Evolutionary conservation across 306 rosid genomes (phyloP), one percentile per base, ranked within the genome.

Genomic region (Echinosophora koreensis): DNA sequence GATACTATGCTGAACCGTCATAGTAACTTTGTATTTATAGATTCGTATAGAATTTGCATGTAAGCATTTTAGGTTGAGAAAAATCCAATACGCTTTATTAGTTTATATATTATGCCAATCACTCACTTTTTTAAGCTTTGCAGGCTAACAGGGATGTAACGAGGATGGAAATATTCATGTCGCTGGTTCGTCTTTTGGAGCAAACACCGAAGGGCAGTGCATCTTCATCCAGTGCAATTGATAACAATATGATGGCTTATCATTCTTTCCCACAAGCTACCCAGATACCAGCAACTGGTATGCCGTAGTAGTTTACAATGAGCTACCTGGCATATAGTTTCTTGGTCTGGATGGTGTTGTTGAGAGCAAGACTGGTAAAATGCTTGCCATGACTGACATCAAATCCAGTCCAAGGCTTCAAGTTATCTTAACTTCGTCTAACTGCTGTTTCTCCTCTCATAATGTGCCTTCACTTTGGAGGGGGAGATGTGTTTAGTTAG

Each of bases 131-230:
- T 1, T 8, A 57, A 42, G 7, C 16, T 68, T 32, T 78, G 69
- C 90, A 95, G 99, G 97, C 99, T 54, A 95, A 95, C 76, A 81
- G 97, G 86, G 99, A 95, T 0, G 91, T 95, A 44, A 95, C 99
- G 0, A 88, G 99, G 90, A 86, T 92, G 91, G 99, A 95, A 81
- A 90, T 95, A 78, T 92, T 90, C 55, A 87, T 95, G 97, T 95
- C 97, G 0, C 88, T 95, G 6, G 97, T 95, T 82, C 93, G 73
- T 52, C 97, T 95, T 66, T 78, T 95, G 87, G 99, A 95, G 73
- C 93, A 92, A 89, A 86, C 97, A 2, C 84, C 68, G 37, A 95
- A 89, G 75, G 91, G 89, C 5, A 79, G 80, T 11, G 84, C 77
- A 16, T 52, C 90, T n/a, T 70, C 81, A 0, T 81, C 87, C 1